Evolutionary conservation across 2,329 filamentous ascomycete species (phyloP), one percentile per base, ranked within the genome.

Genomic region (Graphiopsis chlorocephala): DNA sequence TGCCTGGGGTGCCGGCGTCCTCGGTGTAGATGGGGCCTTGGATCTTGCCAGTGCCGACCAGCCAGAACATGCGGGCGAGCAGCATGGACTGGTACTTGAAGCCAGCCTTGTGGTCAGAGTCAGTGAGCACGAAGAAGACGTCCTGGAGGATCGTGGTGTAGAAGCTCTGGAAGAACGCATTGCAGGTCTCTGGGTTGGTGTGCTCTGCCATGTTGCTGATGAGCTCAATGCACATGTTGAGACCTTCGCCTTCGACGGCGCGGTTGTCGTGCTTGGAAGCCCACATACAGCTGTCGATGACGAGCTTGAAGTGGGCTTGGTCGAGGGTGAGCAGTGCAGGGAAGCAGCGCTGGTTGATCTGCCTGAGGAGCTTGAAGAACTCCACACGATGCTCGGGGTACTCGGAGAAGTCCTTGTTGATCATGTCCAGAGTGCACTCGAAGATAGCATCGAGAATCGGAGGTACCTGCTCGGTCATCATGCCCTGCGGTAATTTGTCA

Each of bases 241-340:
- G 87, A 66, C 95, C 95, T 45, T 95, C 96, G 70, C 91, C 92
- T 79, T 99, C 95, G 31, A 99, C 95, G 75, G 97, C 93, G 66
- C 95, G 91, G 80, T 99, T 99, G 81, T 99, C 95, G 79, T 99
- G 95, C 83, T 99, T 99, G 83, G 94, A 97, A n/a, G 96, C 95
- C 96, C 95, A 99, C 85, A 98, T 93, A 84, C 96, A 99, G 38
- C 94, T 96, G 78, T 99, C 95, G 70, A 99, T 98, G 73, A 99
- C 93, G 75, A 98, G 96, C 81, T 99, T 99, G 87, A 99, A 99
- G 76, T 97, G 95, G 66, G 92, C 88, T 74, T 92, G 94, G 76
- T 99, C 94, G 35, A 99, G 88, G 79, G 96, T 96, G 70, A 99
- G 85, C 25, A 99, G 85, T 0, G 95, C 90, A 56, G 92, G 92